Evolutionary conservation across 306 rosid genomes (phyloP).

Genomic region (Hylodesmum podocarpum): DNA sequence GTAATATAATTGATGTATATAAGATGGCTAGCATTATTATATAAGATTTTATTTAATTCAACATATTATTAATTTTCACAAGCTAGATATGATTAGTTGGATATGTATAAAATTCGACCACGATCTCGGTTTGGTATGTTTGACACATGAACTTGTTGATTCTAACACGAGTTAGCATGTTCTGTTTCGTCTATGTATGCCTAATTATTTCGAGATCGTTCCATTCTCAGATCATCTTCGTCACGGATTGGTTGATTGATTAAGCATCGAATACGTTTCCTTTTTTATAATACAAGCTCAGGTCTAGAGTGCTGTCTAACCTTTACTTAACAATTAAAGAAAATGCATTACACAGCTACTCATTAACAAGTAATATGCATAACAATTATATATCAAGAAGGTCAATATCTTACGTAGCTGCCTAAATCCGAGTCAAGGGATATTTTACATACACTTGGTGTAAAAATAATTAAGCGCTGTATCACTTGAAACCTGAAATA

Average conservation of each 20-base stretch:
- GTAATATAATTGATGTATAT: not conserved
- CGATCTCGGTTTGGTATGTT: constrained; percentile 25
- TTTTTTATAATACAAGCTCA: not conserved
- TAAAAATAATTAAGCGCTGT: not conserved
- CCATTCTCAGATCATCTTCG: not conserved
- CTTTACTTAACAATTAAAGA: not conserved
- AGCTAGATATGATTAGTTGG: not conserved
- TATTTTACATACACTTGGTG: not conserved
- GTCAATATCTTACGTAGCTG: not conserved
- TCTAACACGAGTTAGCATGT: constrained; percentile 3
- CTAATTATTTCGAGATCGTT: constrained; percentile 1
- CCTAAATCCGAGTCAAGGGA: not conserved
- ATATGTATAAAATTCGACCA: constrained; percentile 19
- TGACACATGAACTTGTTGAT: constrained; percentile 23
- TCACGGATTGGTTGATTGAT: not conserved
- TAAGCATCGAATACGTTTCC: constrained; percentile 1
- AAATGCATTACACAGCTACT: not conserved
- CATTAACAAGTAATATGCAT: not conserved
- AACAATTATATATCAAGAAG: not conserved
- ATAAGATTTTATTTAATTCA: not conserved
- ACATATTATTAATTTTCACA: not conserved
- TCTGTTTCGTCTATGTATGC: constrained; percentile 3
- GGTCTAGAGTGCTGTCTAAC: not conserved
- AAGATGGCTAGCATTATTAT: not conserved
- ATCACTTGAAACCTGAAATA: not conserved